Evolutionary conservation across 148 eudicot genomes (phyloP).

Genomic region (Suaeda aralocaspica): DNA sequence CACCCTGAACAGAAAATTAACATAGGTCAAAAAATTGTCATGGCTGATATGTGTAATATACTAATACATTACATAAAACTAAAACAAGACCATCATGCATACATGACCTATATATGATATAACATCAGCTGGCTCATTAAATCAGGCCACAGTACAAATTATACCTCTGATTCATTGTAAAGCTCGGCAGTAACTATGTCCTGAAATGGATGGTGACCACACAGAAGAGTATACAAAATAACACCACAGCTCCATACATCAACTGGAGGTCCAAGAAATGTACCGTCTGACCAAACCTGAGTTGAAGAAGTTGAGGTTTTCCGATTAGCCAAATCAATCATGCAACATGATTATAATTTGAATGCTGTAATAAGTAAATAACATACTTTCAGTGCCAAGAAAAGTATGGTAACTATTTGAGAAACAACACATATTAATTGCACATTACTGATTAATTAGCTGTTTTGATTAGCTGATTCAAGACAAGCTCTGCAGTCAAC

Average conservation of each 20-base stretch:
- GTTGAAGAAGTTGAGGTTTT: background rate
- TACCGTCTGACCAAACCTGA: conserved; percentile 79
- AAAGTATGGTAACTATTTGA: background rate
- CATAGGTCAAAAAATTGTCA: background rate
- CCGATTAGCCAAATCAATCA: too few species aligned
- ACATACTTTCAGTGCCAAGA: background rate
- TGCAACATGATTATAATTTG: background rate
- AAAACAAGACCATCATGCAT: background rate
- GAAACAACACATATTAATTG: background rate
- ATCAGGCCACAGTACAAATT: too few species aligned
- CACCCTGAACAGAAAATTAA: background rate
- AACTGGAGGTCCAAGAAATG: conserved; percentile 92
- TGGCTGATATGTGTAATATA: background rate
- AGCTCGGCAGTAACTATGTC: too few species aligned
- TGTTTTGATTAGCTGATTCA: too few species aligned
- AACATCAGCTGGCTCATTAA: too few species aligned
- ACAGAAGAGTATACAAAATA: conserved; percentile 85
- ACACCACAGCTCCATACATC: conserved; percentile 99
- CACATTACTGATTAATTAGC: too few species aligned
- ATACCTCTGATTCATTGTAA: too few species aligned
- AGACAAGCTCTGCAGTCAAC: too few species aligned
- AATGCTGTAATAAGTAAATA: too few species aligned
- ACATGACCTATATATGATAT: background rate
- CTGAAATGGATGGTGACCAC: conserved; percentile 90
- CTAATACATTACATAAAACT: background rate